Evolutionary conservation across 257 asterid genomes (phyloP).

Genomic region (Gynochthodes officinalis): DNA sequence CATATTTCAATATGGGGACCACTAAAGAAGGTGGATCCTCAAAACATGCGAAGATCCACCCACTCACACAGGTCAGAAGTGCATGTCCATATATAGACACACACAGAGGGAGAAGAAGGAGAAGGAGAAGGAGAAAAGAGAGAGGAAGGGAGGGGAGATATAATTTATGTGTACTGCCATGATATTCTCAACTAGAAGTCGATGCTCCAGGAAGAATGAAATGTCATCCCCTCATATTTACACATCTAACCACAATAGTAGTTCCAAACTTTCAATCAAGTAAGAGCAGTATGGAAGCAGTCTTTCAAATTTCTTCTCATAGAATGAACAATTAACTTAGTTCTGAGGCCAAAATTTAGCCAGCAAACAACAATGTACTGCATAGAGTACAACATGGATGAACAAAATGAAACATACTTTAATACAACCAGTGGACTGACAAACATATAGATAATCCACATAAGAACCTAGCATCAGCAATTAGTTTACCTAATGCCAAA

Average conservation of each 20-base stretch:
- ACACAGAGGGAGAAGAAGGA: too few species aligned
- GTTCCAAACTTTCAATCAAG: too few species aligned
- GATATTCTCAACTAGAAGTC: too few species aligned
- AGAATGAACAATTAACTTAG: background rate
- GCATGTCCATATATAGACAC: too few species aligned
- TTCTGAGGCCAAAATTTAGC: background rate
- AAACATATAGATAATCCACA: background rate
- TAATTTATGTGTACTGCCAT: background rate
- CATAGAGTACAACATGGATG: background rate
- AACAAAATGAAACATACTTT: background rate
- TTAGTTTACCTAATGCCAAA: constrained; percentile 85
- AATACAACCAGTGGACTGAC: background rate
- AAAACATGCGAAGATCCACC: background rate
- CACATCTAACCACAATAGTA: too few species aligned
- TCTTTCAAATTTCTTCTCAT: too few species aligned
- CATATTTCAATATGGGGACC: too few species aligned
- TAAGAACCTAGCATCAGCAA: constrained; percentile 1
- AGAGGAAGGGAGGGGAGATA: background rate
- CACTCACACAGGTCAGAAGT: background rate
- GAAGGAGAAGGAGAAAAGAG: too few species aligned
- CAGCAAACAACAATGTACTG: background rate
- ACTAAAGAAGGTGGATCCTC: background rate
- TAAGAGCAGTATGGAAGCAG: too few species aligned
- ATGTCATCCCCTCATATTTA: too few species aligned
- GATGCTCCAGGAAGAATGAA: too few species aligned